A percentile compares a stretch with the other conserved stretches of the same genome.
Evolutionary conservation across 75 land plant species (phyloP).

Genomic region (Pinus taeda): DNA sequence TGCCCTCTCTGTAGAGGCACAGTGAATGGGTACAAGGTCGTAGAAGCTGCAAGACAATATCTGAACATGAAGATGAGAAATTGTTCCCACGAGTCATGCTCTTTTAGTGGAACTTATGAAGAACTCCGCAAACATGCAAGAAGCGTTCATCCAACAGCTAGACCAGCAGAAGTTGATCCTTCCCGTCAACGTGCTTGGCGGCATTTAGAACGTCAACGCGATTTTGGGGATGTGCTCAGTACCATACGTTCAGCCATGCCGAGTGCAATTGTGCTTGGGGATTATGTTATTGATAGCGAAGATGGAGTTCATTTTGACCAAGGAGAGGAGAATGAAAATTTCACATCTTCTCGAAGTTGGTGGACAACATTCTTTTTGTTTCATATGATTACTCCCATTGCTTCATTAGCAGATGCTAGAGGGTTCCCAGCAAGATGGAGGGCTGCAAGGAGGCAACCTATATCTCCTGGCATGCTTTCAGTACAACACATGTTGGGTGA

Average conservation of each 20-base stretch:
- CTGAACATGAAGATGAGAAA: slow-evolving; percentile 52
- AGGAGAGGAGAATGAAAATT: slow-evolving; percentile 24
- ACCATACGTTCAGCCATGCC: slow-evolving; percentile 81
- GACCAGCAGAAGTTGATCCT: slow-evolving; percentile 74
- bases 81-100: slow-evolving; percentile 72
- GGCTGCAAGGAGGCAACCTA: slow-evolving; percentile 13
- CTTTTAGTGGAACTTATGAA: slow-evolving; percentile 62
- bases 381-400: slow-evolving; percentile 60
- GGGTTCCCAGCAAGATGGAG: slow-evolving; percentile 10
- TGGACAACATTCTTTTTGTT: slow-evolving; percentile 67
- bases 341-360: slow-evolving; percentile 36
- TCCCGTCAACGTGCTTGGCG: slow-evolving; percentile 72
- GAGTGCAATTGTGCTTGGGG: slow-evolving; percentile 71
- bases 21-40: slow-evolving; percentile 56
- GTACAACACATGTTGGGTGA: slow-evolving; percentile 10
- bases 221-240: slow-evolving; percentile 69
- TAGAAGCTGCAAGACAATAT: slow-evolving; percentile 59
- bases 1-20: slow-evolving; percentile 81
- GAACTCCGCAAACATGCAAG: slow-evolving; percentile 74
- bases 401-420: slow-evolving; percentile 11
- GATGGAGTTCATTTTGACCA: slow-evolving; percentile 30
- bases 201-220: slow-evolving; percentile 58
- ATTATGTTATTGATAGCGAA: slow-evolving; percentile 73
- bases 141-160: slow-evolving; percentile 48
- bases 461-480: slow-evolving; percentile 13